Evolutionary conservation across 1,284 basidiomycete genomes (phyloP).

Genomic region (Moniliophthora roreri): DNA sequence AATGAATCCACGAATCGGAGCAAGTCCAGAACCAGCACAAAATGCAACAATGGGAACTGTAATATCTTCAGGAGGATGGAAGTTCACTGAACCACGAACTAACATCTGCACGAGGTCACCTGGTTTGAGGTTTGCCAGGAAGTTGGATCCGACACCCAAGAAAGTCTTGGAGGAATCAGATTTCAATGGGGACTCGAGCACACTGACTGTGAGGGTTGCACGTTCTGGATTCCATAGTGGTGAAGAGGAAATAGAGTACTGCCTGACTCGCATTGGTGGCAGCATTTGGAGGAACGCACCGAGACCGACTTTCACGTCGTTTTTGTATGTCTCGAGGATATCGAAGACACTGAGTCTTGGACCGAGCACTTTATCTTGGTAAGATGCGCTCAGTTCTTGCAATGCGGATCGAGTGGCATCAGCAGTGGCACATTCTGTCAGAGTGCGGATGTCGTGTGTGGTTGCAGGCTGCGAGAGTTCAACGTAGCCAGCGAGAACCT

Average conservation of each 20-base stretch:
- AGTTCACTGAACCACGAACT: slow-evolving; percentile 42
- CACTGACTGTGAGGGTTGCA: slow-evolving; percentile 47
- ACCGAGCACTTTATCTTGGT: slow-evolving; percentile 35
- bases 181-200: slow-evolving; percentile 35
- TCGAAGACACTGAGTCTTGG: slow-evolving; percentile 44
- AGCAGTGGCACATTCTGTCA: slow-evolving; percentile 20
- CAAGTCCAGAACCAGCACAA: slow-evolving; percentile 48
- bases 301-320: slow-evolving; percentile 37
- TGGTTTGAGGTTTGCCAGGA: slow-evolving; percentile 39
- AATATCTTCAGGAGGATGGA: slow-evolving; percentile 48
- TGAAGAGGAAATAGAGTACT: slow-evolving; percentile 56
- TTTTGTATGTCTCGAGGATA: slow-evolving; percentile 39
- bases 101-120: slow-evolving; percentile 46
- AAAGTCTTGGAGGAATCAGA: slow-evolving; percentile 33
- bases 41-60: slow-evolving; percentile 46
- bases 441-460: slow-evolving; percentile 34
- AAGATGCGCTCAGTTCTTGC: slow-evolving; percentile 28
- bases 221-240: slow-evolving; percentile 44
- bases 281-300: slow-evolving; percentile 41
- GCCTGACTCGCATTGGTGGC: slow-evolving; percentile 49
- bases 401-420: slow-evolving; percentile 24
- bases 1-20: slow-evolving; percentile 56
- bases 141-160: slow-evolving; percentile 51
- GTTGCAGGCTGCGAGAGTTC: slow-evolving; percentile 49
- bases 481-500: slow-evolving; percentile 43